Percentiles rank a stretch among this genome's conserved stretches.
These are phyloP conservation scores for Pyrus communis DNA, from an alignment of 306 rosid genomes.

Conservation along the genomic window DNA sequence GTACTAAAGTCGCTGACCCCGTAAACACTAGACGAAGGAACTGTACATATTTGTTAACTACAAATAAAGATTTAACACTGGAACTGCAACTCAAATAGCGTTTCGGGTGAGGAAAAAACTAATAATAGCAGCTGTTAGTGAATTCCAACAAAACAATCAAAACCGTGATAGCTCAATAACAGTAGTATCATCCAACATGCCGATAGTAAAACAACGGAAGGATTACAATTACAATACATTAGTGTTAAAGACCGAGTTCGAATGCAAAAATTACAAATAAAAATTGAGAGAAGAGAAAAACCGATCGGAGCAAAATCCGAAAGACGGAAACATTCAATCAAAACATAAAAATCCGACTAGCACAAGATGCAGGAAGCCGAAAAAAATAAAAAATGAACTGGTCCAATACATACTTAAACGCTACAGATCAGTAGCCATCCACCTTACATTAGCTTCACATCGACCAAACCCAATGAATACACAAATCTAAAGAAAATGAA, in stretches of 20 bases:
- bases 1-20: not conserved
- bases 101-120: not conserved
- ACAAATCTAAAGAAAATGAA: not conserved
- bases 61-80: not conserved
- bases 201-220: not conserved
- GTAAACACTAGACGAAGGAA: not conserved
- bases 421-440: constrained; percentile 21
- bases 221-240: not conserved
- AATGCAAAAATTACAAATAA: not conserved
- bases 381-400: not conserved
- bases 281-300: not conserved
- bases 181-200: not conserved
- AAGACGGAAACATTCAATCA: not conserved
- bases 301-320: constrained; percentile 9
- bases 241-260: not conserved
- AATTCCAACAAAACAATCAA: not conserved
- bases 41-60: not conserved
- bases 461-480: constrained; percentile 10
- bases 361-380: not conserved
- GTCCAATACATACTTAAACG: not conserved
- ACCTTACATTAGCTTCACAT: constrained; percentile 5
- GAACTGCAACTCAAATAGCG: not conserved
- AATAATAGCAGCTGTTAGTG: not conserved
- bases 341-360: not conserved
- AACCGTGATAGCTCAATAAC: not conserved